Conservation (phyloP, 163 green algal species). For the Picocystis sp. region DNA sequence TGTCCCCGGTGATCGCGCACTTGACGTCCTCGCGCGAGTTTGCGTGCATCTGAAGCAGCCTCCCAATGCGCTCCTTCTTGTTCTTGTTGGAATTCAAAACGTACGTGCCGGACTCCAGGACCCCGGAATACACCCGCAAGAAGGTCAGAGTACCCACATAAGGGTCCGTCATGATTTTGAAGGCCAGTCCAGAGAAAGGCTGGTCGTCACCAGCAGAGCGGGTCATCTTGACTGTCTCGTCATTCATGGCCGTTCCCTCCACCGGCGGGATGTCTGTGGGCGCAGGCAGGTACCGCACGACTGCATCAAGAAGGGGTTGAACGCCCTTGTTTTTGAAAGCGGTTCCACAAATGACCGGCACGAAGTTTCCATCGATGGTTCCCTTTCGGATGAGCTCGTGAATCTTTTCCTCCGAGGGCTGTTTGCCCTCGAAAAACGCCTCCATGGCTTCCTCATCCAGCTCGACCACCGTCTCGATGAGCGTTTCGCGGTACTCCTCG, state of each 20-base stretch:
- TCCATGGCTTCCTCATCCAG: constrained; percentile 75
- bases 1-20: constrained; percentile 69
- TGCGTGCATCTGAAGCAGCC: constrained; percentile 95
- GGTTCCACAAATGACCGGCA: constrained; percentile 56
- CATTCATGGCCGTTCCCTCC: constrained; percentile 45
- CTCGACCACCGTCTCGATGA: constrained; percentile 80
- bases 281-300: constrained; percentile 84
- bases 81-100: constrained; percentile 76
- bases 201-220: constrained; percentile 57
- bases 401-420: constrained; percentile 52
- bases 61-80: constrained; percentile 93
- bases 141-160: constrained; percentile 95
- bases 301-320: constrained; percentile 83
- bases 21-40: constrained; percentile 87
- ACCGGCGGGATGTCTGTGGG: constrained; percentile 56
- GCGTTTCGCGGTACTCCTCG: constrained; percentile 64
- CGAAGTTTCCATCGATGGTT: constrained; percentile 51
- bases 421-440: constrained; percentile 44
- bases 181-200: constrained; percentile 83
- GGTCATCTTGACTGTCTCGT: constrained; percentile 38
- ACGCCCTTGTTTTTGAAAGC: constrained; percentile 99
- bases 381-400: constrained; percentile 78
- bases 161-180: constrained; percentile 97
- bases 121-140: constrained; percentile 79
- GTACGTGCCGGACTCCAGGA: constrained; percentile 64